These are phyloP conservation scores for Arctium lappa DNA, from an alignment of 129 eudicot genomes.

Conservation along the genomic window DNA sequence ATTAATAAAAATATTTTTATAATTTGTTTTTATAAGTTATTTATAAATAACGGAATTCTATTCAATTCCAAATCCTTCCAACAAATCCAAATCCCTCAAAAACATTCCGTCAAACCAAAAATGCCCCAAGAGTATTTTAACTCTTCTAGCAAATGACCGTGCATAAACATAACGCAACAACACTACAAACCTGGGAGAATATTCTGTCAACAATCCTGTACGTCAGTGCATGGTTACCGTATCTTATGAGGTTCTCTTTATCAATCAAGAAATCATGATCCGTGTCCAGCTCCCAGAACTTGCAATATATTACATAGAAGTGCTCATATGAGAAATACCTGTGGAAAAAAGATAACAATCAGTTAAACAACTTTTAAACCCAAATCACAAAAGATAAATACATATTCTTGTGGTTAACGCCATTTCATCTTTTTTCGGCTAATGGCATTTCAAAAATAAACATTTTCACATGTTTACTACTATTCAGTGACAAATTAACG, in stretches of 20 bases:
- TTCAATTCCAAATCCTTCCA: background rate
- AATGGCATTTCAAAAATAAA: too few relatives aligned
- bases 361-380: background rate
- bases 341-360: background rate
- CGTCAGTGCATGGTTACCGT: constrained; percentile 71
- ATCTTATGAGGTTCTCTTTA: constrained; percentile 67
- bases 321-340: constrained; percentile 75
- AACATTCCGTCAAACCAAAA: background rate
- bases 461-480: too few relatives aligned
- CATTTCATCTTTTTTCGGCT: background rate
- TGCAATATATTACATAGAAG: constrained; percentile 68
- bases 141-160: too few relatives aligned
- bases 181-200: constrained; percentile 56
- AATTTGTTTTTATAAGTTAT: background rate
- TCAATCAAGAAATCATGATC: constrained; percentile 78
- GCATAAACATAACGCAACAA: background rate
- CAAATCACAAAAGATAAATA: background rate
- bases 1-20: background rate
- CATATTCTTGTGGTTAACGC: background rate
- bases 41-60: background rate
- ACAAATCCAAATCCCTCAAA: too few relatives aligned
- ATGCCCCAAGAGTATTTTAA: too few relatives aligned
- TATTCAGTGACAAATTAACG: too few relatives aligned
- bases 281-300: constrained; percentile 75
- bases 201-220: constrained; percentile 72